Percentiles rank a stretch among this genome's conserved stretches.
Evolutionary conservation across 2,329 filamentous ascomycete genomes (phyloP).

Genomic region (Claviceps capensis): DNA sequence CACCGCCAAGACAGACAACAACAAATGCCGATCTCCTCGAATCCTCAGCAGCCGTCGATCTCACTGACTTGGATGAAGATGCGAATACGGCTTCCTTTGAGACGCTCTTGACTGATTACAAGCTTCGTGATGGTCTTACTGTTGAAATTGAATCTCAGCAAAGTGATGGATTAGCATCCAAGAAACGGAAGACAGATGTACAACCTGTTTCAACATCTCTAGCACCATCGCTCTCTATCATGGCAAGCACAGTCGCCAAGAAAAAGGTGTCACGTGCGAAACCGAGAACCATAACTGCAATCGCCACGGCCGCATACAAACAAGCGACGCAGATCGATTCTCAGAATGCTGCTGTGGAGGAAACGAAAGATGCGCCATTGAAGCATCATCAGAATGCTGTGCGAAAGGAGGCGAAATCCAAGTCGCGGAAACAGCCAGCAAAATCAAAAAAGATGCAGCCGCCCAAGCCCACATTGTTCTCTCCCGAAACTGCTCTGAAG

Average conservation of each 20-base stretch:
- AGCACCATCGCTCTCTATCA: neutral
- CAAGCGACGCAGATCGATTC: conserved; percentile 18
- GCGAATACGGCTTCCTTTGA: conserved; percentile 24
- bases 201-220: conserved; percentile 3
- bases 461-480: conserved; percentile 43
- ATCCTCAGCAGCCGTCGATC: conserved; percentile 11
- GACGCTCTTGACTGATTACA: conserved; percentile 29
- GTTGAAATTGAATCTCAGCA: neutral
- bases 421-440: conserved; percentile 17
- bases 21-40: conserved; percentile 17
- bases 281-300: conserved; percentile 61
- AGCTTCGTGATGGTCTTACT: conserved; percentile 16
- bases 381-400: conserved; percentile 6
- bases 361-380: neutral
- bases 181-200: neutral
- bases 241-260: conserved; percentile 24
- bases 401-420: conserved; percentile 19
- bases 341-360: neutral
- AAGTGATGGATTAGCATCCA: neutral
- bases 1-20: conserved; percentile 35
- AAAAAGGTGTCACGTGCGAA: conserved; percentile 52
- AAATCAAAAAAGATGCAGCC: conserved; percentile 17
- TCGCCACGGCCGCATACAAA: conserved; percentile 59
- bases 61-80: conserved; percentile 3
- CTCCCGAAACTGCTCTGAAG: conserved; percentile 53